A percentile compares a stretch with the other conserved stretches of the same genome.
Conservation (phyloP, 2,329 filamentous ascomycete genomes). For the Pyrenophora teres region DNA sequence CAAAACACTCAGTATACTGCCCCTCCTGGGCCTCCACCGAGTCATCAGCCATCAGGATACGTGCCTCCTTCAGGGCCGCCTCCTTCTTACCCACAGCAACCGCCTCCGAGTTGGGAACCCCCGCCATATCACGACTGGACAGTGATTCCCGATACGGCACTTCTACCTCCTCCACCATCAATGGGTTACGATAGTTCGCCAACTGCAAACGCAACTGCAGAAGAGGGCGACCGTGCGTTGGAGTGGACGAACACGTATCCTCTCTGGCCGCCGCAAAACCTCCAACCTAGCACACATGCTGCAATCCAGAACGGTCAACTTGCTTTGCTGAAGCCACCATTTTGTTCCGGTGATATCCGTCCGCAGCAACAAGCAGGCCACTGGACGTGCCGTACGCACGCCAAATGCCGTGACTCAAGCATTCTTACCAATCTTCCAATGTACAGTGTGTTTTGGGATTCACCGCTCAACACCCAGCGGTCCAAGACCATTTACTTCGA, state of each 20-base stretch:
- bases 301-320: constrained; percentile 61
- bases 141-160: constrained; percentile 72
- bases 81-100: constrained; percentile 37
- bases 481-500: constrained; percentile 74
- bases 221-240: constrained; percentile 67
- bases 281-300: constrained; percentile 53
- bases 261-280: constrained; percentile 59
- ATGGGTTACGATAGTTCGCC: constrained; percentile 69
- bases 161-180: constrained; percentile 73
- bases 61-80: constrained; percentile 37
- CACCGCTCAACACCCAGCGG: constrained; percentile 59
- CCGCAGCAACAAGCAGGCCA: constrained; percentile 53
- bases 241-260: constrained; percentile 68
- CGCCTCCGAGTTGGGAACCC: constrained; percentile 49
- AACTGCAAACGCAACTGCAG: constrained; percentile 69
- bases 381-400: constrained; percentile 52
- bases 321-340: constrained; percentile 39
- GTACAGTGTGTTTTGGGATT: constrained; percentile 64
- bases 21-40: constrained; percentile 26
- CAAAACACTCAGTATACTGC: constrained; percentile 23
- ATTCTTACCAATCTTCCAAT: constrained; percentile 71
- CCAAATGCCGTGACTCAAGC: constrained; percentile 61
- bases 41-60: constrained; percentile 27
- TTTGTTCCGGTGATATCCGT: constrained; percentile 46
- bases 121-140: constrained; percentile 73